Evolutionary conservation across 164 flowering plant genomes (phyloP).

Genomic region (Liriodendron chinense): DNA sequence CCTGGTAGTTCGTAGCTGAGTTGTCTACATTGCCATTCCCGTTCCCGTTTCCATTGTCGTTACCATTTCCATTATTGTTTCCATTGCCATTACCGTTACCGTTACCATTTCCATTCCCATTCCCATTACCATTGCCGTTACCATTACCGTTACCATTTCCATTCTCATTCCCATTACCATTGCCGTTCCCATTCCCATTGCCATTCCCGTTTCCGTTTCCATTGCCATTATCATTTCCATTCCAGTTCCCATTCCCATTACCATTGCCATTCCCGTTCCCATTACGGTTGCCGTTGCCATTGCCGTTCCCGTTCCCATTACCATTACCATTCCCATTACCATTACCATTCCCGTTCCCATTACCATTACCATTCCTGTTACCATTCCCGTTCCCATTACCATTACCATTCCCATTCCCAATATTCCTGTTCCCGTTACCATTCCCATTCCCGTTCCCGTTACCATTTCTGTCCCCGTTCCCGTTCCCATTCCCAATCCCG

Average conservation of each 20-base stretch:
- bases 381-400: no score
- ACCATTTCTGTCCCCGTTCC: neutral
- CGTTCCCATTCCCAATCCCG: neutral
- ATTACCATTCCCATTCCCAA: no score
- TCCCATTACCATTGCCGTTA: neutral
- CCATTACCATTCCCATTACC: neutral
- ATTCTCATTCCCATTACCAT: neutral
- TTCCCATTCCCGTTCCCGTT: neutral
- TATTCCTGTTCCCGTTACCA: no score
- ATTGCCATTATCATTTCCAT: neutral
- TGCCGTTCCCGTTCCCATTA: neutral
- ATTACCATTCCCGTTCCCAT: neutral
- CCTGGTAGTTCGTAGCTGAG: slow-evolving; percentile 29
- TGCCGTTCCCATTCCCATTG: neutral
- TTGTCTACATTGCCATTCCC: slow-evolving; percentile 8
- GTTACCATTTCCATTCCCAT: neutral
- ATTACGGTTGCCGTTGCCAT: neutral
- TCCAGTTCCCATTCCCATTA: neutral
- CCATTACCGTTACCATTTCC: neutral
- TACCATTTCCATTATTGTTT: neutral
- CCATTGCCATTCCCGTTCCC: neutral
- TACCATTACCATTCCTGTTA: neutral
- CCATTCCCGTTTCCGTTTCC: neutral
- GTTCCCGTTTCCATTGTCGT: neutral
- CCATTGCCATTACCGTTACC: neutral